Conservation (phyloP, 805 yeast species). For the Candida vartiovaarae region DNA sequence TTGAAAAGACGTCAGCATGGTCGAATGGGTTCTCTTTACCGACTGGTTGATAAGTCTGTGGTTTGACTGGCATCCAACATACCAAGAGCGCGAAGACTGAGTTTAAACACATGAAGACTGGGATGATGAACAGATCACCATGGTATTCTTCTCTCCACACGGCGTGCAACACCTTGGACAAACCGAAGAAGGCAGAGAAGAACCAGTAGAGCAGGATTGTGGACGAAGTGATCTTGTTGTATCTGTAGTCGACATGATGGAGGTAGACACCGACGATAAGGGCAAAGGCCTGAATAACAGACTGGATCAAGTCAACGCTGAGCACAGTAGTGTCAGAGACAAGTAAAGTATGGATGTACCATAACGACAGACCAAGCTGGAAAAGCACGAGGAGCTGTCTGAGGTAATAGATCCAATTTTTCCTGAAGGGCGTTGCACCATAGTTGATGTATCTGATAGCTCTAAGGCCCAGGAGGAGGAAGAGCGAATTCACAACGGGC, state of each 20-base stretch:
- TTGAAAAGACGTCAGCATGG: slow-evolving; percentile 59
- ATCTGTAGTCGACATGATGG: slow-evolving; percentile 67
- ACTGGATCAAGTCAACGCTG: slow-evolving; percentile 28
- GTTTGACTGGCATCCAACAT: slow-evolving; percentile 35
- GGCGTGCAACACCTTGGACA: slow-evolving; percentile 36
- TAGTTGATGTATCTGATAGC: slow-evolving; percentile 27
- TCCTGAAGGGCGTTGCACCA: slow-evolving; percentile 28
- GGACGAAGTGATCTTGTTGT: slow-evolving; percentile 59
- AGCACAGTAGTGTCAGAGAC: slow-evolving; percentile 10
- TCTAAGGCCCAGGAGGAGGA: slow-evolving; percentile 35
- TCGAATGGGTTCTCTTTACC: slow-evolving; percentile 31
- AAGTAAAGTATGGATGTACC: slow-evolving; percentile 8
- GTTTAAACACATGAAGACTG: slow-evolving; percentile 26
- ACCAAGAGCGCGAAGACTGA: slow-evolving; percentile 27
- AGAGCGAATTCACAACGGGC: slow-evolving; percentile 32
- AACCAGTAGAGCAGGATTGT: slow-evolving; percentile 73
- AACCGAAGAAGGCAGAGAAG: slow-evolving; percentile 40
- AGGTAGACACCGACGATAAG: slow-evolving; percentile 45
- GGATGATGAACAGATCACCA: slow-evolving; percentile 23
- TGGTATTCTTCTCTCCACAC: slow-evolving; percentile 26
- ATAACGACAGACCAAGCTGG: slow-evolving; percentile 25
- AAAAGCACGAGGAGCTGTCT: slow-evolving; percentile 28
- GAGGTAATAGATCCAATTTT: slow-evolving; percentile 29
- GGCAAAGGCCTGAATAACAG: slow-evolving; percentile 34
- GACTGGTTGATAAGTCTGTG: slow-evolving; percentile 31